Evolutionary conservation across 108 stramenopile species (phyloP).

Genomic region (Epipyxis sp.): DNA sequence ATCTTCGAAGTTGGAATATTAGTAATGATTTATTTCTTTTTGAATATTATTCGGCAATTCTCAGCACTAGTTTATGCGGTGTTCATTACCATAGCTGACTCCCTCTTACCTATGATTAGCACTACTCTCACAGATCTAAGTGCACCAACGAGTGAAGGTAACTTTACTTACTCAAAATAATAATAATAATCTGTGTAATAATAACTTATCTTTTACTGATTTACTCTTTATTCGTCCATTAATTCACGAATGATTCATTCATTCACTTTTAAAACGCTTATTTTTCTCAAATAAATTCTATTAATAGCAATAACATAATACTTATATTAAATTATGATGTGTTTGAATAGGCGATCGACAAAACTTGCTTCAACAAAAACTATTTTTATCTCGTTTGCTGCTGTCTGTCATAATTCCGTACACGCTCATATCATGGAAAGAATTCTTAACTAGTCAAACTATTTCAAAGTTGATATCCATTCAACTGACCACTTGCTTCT

Average conservation of each 20-base stretch:
- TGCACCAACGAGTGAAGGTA: not conserved
- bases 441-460: not conserved
- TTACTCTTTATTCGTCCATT: no score
- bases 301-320: no score
- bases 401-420: conserved; percentile 52
- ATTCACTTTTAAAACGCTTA: no score
- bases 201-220: no score
- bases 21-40: conserved; percentile 30
- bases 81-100: conserved; percentile 48
- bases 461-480: not conserved
- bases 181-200: no score
- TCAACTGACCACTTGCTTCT: conserved; percentile 47
- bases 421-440: conserved; percentile 28
- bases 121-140: conserved; percentile 35
- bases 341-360: no score
- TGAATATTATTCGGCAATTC: not conserved
- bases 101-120: conserved; percentile 41
- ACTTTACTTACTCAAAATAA: no score
- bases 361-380: not conserved
- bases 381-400: conserved; percentile 39
- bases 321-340: no score
- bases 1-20: conserved; percentile 34
- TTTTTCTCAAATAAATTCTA: no score
- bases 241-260: no score
- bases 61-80: conserved; percentile 30